Base-by-base conservation (phyloP, 345 rosid genomes). In the Melaleuca quinquenervia region DNA sequence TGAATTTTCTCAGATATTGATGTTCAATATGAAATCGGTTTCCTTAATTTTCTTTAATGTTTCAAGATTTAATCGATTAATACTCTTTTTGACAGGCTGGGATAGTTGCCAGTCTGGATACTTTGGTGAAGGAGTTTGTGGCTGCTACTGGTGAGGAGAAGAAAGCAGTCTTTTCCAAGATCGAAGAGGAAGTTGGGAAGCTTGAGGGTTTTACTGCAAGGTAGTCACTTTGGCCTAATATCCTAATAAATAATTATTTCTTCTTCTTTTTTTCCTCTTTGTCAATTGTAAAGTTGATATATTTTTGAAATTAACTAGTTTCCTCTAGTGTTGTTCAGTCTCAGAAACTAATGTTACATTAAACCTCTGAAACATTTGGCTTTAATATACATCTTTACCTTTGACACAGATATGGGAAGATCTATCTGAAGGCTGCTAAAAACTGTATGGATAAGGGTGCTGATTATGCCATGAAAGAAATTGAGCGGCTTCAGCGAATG, bases 391-490 rank as follows among this genome's bases (percentile, higher is more conserved):
- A 29, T 51, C 20, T 56, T 44, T 11, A 2, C 50, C 45, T 82
- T 55, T 82, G 62, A 70, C 80, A 36, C 85, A 97, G 99, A 86
- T 84, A 96, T 48, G 99, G 98, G 62, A 94, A 92, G 90, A 91
- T 96, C 62, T 98, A 98, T 91, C n/a, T 87, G 92, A 96, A 93
- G 88, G 92, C 90, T 62, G 99, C 98, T 45, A 93, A 94, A 90
- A 94, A 82, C 53, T 90, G 88, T 87, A 84, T 96, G 91, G 98
- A 91, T 49, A 98, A 95, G 90, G 99, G 99, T 87, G 88, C 93
- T 82, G 96, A 89, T 11, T 95, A 93, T 88, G 94, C 93, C 74
- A 93, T 87, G 91, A 98, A 98, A 83, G 99, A 98, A 91, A 89
- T 86, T 2, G 94, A 94, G 87, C 89, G 99, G 88, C 93, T 98